These are phyloP conservation scores for Viridothelium virens DNA, from an alignment of 495 filamentous ascomycete genomes.

Conservation along the genomic window DNA sequence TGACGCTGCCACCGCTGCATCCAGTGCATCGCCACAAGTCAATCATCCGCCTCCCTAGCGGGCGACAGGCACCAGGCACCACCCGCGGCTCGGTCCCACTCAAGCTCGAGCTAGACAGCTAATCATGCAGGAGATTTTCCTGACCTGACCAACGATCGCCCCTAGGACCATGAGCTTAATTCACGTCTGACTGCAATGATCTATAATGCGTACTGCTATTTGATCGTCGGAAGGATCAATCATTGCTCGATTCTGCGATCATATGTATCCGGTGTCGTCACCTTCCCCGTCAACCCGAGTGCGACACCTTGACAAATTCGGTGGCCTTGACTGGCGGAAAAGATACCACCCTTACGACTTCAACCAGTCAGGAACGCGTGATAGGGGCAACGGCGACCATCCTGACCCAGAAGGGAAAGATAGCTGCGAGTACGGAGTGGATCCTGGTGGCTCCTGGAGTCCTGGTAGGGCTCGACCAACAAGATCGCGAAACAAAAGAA, in stretches of 20 bases:
- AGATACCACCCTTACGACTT: too few relatives aligned
- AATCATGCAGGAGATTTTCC: conserved; percentile 10
- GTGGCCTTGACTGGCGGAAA: neutral
- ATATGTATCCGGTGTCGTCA: conserved; percentile 6
- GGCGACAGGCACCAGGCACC: neutral
- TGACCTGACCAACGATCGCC: neutral
- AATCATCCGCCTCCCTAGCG: neutral
- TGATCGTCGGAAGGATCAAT: neutral
- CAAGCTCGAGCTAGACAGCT: neutral
- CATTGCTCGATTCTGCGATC: neutral
- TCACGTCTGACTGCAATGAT: neutral
- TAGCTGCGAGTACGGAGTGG: neutral
- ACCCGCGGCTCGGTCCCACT: neutral
- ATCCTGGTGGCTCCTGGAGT: neutral
- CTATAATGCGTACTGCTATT: conserved; percentile 4
- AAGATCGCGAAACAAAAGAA: neutral
- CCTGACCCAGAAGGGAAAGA: neutral
- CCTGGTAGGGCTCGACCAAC: neutral
- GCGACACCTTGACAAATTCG: neutral
- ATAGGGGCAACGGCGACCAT: conserved; percentile 5
- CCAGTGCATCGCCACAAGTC: conserved; percentile 1
- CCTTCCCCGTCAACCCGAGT: neutral
- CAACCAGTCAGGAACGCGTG: conserved; percentile 1
- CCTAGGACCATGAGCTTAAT: conserved; percentile 9
- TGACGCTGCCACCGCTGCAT: neutral